phyloP scores from a whole-genome alignment of 495 filamentous ascomycete genomes.

The Rhypophila decipiens region DNA sequence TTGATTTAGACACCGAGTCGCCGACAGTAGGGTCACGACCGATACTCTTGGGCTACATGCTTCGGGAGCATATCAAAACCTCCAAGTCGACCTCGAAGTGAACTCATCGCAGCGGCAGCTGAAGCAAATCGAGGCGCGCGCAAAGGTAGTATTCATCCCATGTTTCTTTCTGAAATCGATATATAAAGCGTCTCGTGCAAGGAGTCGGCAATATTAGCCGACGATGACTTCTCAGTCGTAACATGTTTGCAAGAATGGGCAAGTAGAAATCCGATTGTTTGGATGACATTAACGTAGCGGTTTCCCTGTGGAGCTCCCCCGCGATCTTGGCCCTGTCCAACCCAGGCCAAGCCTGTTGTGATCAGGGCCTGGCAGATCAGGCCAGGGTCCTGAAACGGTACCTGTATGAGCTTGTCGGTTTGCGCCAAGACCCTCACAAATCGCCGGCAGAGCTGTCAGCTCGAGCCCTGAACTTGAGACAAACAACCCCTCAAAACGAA shows the following conservation, averaged over 20 bases:
- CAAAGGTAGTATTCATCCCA: no score
- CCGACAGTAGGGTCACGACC: no score
- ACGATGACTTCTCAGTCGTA: not conserved
- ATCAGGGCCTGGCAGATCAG: conserved; percentile 7
- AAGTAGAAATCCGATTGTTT: not conserved
- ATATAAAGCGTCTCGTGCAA: no score
- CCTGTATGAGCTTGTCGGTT: conserved; percentile 17
- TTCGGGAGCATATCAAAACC: no score
- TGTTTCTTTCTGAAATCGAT: no score
- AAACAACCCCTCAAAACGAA: conserved; percentile 1
- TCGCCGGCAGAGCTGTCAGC: conserved; percentile 5
- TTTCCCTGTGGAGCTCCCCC: conserved; percentile 16
- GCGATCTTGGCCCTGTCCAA: not conserved
- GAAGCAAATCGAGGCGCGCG: no score
- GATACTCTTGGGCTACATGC: no score
- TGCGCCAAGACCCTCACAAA: conserved; percentile 15
- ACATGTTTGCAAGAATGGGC: not conserved
- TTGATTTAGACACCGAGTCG: no score
- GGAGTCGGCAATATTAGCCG: no score
- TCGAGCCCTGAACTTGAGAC: conserved; percentile 12
- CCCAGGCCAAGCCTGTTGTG: not conserved
- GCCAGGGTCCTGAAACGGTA: conserved; percentile 23
- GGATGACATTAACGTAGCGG: not conserved
- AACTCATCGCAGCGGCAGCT: no score
- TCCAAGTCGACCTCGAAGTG: no score